These are phyloP conservation scores for Pythium scleroteichum DNA, from an alignment of 352 stramenopile genomes.

Conservation along the genomic window DNA sequence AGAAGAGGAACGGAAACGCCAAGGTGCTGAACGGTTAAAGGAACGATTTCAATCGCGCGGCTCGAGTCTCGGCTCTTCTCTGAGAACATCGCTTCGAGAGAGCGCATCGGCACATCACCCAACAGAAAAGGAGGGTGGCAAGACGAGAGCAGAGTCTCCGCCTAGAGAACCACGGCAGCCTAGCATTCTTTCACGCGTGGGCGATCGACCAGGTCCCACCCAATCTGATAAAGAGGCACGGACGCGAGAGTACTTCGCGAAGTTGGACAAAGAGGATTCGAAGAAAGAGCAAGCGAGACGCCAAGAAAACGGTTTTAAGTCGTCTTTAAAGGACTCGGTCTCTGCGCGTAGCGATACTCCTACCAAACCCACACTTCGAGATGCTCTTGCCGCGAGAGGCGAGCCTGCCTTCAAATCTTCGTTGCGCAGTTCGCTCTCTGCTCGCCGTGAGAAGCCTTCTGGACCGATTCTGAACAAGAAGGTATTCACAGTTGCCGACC, in stretches of 20 bases:
- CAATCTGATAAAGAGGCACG: constrained; percentile 24
- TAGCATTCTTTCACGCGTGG: constrained; percentile 24
- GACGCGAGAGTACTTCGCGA: constrained; percentile 45
- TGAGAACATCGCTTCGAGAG: constrained; percentile 11
- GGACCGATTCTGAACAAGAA: constrained; percentile 43
- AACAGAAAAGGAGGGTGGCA: neutral
- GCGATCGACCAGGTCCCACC: constrained; percentile 6
- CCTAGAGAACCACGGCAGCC: neutral
- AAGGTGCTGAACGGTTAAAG: constrained; percentile 14
- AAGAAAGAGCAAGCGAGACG: constrained; percentile 10
- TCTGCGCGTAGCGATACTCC: neutral
- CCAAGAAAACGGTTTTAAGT: constrained; percentile 11
- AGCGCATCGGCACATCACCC: neutral
- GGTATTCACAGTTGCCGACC: constrained; percentile 50
- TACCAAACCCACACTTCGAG: constrained; percentile 7
- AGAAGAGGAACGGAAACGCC: constrained; percentile 16
- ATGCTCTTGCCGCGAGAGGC: constrained; percentile 8
- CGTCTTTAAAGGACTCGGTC: constrained; percentile 8
- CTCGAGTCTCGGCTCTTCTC: neutral
- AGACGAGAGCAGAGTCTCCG: neutral
- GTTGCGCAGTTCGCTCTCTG: neutral
- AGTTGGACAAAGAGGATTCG: constrained; percentile 54
- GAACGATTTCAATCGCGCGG: constrained; percentile 15
- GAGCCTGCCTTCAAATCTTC: constrained; percentile 15
- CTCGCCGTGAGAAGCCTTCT: neutral